phyloP scores from a whole-genome alignment of 768 basidiomycete species.

The Psilocybe tampanensis region DNA sequence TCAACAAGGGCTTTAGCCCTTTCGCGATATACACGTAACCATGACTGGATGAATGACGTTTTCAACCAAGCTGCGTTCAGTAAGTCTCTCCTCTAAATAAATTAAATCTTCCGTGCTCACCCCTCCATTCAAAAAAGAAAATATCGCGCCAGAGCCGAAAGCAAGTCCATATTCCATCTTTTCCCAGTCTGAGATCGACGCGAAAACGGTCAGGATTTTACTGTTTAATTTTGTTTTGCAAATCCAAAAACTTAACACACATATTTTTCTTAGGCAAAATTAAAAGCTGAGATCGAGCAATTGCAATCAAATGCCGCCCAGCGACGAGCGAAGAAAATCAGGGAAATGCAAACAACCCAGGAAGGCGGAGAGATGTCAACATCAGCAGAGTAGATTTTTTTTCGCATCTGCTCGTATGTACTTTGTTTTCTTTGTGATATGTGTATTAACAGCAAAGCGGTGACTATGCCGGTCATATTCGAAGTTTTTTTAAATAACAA shows the following conservation, averaged over 20 bases:
- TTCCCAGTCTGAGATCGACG: conserved; percentile 55
- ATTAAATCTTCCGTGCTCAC: background rate
- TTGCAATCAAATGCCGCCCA: conserved; percentile 53
- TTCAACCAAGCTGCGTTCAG: conserved; percentile 76
- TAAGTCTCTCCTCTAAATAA: conserved; percentile 16
- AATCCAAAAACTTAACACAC: background rate
- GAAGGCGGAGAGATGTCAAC: conserved; percentile 19
- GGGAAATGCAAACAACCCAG: conserved; percentile 15
- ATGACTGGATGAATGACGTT: conserved; percentile 84
- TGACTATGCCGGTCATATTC: too few relatives aligned
- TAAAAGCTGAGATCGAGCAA: conserved; percentile 59
- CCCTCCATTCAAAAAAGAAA: conserved; percentile 5
- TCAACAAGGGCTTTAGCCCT: conserved; percentile 73
- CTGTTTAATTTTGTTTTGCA: background rate
- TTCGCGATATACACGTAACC: conserved; percentile 76
- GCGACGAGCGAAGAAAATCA: conserved; percentile 34
- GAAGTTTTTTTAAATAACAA: too few relatives aligned
- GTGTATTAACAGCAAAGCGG: too few relatives aligned
- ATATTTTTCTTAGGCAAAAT: conserved; percentile 39
- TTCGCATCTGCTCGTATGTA: too few relatives aligned
- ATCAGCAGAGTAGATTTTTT: conserved; percentile 5
- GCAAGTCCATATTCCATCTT: conserved; percentile 62
- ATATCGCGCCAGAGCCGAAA: conserved; percentile 41
- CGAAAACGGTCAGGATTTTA: conserved; percentile 48
- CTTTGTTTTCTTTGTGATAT: too few relatives aligned